Conservation (phyloP, 345 rosid species). For the Hibiscus mutabilis region DNA sequence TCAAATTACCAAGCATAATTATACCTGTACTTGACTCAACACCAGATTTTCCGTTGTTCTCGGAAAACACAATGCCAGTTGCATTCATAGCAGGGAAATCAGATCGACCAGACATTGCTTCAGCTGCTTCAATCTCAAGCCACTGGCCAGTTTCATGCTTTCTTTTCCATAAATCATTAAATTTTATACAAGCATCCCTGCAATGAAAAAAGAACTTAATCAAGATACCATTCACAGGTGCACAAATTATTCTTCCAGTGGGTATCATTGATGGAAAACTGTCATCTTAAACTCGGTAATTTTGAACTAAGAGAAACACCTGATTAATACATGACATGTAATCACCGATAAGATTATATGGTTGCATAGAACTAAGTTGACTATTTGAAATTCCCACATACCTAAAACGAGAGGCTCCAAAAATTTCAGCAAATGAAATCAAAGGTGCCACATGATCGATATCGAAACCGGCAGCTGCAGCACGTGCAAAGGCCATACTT, state of each 20-base stretch:
- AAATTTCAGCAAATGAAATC: constrained; percentile 71
- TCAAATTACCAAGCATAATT: neutral
- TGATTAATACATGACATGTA: neutral
- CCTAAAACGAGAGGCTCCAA: constrained; percentile 88
- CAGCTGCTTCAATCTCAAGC: constrained; percentile 81
- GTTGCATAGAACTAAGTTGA: neutral
- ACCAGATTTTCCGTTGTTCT: constrained; percentile 42
- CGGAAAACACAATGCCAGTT: constrained; percentile 60
- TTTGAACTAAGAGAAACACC: too few relatives aligned
- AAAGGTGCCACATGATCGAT: constrained; percentile 65
- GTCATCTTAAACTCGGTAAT: too few relatives aligned
- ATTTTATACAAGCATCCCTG: constrained; percentile 85
- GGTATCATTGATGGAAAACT: neutral
- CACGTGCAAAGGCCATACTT: constrained; percentile 99
- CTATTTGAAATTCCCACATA: constrained; percentile 22
- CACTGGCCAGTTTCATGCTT: constrained; percentile 96
- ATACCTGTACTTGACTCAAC: constrained; percentile 30
- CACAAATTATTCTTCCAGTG: neutral
- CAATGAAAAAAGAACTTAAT: constrained; percentile 19
- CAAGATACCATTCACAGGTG: constrained; percentile 5
- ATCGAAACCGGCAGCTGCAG: constrained; percentile 96
- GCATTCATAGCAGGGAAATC: constrained; percentile 54
- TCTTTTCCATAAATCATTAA: constrained; percentile 79
- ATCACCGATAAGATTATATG: neutral
- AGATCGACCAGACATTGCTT: constrained; percentile 46